Evolutionary conservation across 768 basidiomycete species (phyloP).

Genomic region (Kwoniella sp.): DNA sequence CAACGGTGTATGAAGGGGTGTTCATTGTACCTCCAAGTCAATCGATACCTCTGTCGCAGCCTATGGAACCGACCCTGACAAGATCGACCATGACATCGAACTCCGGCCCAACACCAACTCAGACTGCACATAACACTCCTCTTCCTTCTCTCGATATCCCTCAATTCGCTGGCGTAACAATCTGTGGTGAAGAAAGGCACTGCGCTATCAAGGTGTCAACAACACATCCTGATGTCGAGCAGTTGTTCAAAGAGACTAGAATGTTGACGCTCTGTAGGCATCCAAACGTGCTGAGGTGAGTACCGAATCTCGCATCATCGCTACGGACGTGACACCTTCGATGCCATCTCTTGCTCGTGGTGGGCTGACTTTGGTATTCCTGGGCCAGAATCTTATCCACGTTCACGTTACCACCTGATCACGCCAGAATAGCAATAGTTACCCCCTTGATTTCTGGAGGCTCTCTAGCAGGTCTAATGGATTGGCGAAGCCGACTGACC

Average conservation of each 20-base stretch:
- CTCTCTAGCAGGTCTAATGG: slow-evolving; percentile 41
- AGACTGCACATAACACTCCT: neutral
- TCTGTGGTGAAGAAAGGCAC: slow-evolving; percentile 2
- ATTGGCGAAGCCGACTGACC: slow-evolving; percentile 35
- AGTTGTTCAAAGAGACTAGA: slow-evolving; percentile 37
- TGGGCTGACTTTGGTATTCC: neutral
- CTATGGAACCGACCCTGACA: slow-evolving; percentile 13
- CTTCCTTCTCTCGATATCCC: slow-evolving; percentile 8
- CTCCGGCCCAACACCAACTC: neutral
- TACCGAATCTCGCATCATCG: neutral
- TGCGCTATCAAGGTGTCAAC: slow-evolving; percentile 54
- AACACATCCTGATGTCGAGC: slow-evolving; percentile 65
- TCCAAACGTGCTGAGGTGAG: slow-evolving; percentile 70
- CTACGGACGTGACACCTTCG: no score
- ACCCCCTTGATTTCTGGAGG: slow-evolving; percentile 45
- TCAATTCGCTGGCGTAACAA: neutral
- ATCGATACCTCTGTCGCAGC: neutral
- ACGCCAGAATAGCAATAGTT: slow-evolving; percentile 42
- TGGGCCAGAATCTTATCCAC: slow-evolving; percentile 36
- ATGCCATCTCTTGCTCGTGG: no score
- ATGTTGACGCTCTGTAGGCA: slow-evolving; percentile 40
- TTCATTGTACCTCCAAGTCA: slow-evolving; percentile 60
- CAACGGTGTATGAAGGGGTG: slow-evolving; percentile 78
- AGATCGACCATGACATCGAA: slow-evolving; percentile 6
- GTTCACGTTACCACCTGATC: slow-evolving; percentile 46